Evolutionary conservation across 768 basidiomycete species (phyloP).

Genomic region (Paxillus rubicundulus): DNA sequence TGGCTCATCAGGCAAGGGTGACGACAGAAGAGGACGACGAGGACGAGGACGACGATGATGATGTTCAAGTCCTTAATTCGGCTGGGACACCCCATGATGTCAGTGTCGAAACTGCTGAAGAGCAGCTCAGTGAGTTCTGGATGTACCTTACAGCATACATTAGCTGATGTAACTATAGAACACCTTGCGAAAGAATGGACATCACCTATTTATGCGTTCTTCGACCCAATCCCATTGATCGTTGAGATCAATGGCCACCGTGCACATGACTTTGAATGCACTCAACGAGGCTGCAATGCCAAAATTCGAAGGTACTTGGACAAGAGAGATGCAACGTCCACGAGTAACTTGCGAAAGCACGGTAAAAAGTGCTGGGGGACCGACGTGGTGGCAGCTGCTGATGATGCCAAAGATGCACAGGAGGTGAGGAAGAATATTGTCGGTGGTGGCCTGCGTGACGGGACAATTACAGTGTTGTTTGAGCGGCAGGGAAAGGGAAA

Average conservation of each 20-base stretch:
- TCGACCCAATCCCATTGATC: conserved; percentile 15
- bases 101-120: too few species aligned
- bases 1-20: neutral
- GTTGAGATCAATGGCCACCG: conserved; percentile 13
- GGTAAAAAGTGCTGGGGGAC: conserved; percentile 33
- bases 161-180: conserved; percentile 7
- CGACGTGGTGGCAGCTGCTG: neutral
- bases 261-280: conserved; percentile 26
- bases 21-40: too few species aligned
- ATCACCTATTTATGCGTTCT: conserved; percentile 30
- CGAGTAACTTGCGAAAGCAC: conserved; percentile 31
- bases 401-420: neutral
- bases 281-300: conserved; percentile 14
- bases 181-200: conserved; percentile 23
- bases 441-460: neutral
- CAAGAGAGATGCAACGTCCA: conserved; percentile 23
- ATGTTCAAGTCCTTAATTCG: too few species aligned
- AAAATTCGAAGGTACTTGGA: conserved; percentile 20
- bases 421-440: neutral
- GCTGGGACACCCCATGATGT: too few species aligned
- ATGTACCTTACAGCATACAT: neutral
- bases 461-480: conserved; percentile 27
- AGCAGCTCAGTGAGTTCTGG: neutral
- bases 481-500: conserved; percentile 26
- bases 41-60: too few species aligned